Evolutionary conservation across 352 stramenopile genomes (phyloP), one percentile per base, ranked within the genome.

Genomic region (Elongisporangium undulatum): DNA sequence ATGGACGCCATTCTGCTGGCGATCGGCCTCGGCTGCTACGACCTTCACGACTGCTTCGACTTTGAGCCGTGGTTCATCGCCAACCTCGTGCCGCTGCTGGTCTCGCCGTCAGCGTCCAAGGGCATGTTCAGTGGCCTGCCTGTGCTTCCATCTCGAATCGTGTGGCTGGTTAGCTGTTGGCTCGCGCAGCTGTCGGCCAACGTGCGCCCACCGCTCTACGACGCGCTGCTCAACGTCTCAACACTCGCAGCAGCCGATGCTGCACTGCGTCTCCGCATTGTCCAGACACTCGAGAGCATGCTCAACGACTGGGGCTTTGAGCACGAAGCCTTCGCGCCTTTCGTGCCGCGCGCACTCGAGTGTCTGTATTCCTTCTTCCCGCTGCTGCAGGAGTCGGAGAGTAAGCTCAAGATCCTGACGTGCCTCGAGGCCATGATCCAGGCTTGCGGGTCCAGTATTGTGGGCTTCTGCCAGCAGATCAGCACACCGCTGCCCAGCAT

Each of bases 81-180:
- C 38, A 81, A 87, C 41, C 71, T 96, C 13, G 85, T 90, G 51
- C 84, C 87, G 29, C 77, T 94, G 20, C 63, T 96, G 6, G 61
- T 83, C 5, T 68, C 68, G 21, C 55, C 56, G 24, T 53, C 72
- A 5, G 17, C 59, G 17, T 41, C 53, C 8, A 61, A 76, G 17
- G 79, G 81, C 20, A 82, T 66, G 3, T 56, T 84, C 39, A 66
- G 67, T 16, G 72, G 72, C 16, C 64, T 90, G 19, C 86, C 86
- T 7, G 78, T 95, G 50, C 72, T 96, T 22, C 73, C 70, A 8
- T 87, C 75, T 39, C 82, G 87, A 17, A 84, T 94, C 57, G 76
- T 96, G 56, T 96, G 87, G 85, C 85, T 96, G 22, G 77, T 94
- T 24, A 90, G 82, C 56, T 94, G 87, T 62, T 96, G 85, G 85